A percentile compares a stretch with the other conserved stretches of the same genome.
Conservation (phyloP, 306 rosid species). For the Cucurbita moschata region DNA sequence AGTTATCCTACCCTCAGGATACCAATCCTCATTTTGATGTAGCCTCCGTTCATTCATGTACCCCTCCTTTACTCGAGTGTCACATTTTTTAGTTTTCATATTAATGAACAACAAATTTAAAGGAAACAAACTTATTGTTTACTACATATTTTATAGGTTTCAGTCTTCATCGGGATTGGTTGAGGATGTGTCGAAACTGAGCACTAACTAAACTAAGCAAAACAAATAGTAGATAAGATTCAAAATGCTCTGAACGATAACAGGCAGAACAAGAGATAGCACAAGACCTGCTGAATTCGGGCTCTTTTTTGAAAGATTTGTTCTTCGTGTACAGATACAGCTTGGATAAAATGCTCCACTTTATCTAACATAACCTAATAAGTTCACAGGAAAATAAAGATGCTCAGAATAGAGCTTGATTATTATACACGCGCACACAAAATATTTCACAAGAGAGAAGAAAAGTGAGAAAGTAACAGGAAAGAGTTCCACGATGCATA, state of each 20-base stretch:
- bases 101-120: not conserved
- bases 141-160: not conserved
- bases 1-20: no score
- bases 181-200: not conserved
- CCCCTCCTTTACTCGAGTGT: no score
- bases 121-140: not conserved
- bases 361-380: slow-evolving; percentile 62
- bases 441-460: slow-evolving; percentile 2
- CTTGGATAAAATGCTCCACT: slow-evolving; percentile 76
- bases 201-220: not conserved
- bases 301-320: slow-evolving; percentile 88
- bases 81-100: not conserved
- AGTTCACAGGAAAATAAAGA: not conserved
- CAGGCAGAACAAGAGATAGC: slow-evolving; percentile 4
- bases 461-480: not conserved
- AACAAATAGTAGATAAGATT: not conserved
- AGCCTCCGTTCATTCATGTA: no score
- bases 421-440: not conserved
- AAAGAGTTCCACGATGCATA: not conserved
- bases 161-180: not conserved
- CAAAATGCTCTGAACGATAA: not conserved
- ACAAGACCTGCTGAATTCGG: slow-evolving; percentile 76
- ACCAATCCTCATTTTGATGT: no score
- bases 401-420: not conserved
- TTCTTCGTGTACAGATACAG: slow-evolving; percentile 66